A percentile compares a stretch with the other conserved stretches of the same genome.
Conservation (phyloP, 1,284 basidiomycete genomes). For the Kalmanozyma brasiliensis region DNA sequence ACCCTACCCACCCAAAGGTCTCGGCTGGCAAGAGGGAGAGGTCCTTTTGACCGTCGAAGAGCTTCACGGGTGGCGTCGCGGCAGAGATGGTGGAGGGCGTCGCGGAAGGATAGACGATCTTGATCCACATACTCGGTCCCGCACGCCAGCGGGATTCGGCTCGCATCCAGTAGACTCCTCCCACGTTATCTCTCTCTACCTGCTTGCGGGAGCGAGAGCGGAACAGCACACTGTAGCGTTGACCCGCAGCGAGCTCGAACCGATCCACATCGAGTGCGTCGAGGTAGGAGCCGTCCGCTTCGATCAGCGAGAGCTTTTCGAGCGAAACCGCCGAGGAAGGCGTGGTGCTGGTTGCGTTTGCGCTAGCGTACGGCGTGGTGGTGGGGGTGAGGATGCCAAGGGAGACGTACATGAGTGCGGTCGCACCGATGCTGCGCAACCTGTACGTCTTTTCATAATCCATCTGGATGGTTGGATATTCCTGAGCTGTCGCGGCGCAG, state of each 20-base stretch:
- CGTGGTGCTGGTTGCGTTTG: background rate
- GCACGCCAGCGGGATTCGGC: slow-evolving; percentile 45
- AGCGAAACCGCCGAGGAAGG: background rate
- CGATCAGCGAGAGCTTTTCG: slow-evolving; percentile 49
- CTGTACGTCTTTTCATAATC: slow-evolving; percentile 50
- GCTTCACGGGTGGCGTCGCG: background rate
- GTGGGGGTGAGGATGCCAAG: slow-evolving; percentile 24
- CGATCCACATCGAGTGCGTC: slow-evolving; percentile 19
- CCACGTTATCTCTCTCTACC: slow-evolving; percentile 30
- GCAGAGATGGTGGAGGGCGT: background rate
- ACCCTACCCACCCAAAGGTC: slow-evolving; percentile 45
- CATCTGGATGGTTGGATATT: slow-evolving; percentile 36
- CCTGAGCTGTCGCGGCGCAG: background rate
- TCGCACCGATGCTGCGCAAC: slow-evolving; percentile 42
- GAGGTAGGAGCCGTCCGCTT: slow-evolving; percentile 55
- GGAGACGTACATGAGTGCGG: slow-evolving; percentile 31
- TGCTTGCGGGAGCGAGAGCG: slow-evolving; percentile 13
- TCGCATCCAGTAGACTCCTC: slow-evolving; percentile 51
- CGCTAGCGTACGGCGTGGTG: slow-evolving; percentile 9
- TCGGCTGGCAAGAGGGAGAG: slow-evolving; percentile 22
- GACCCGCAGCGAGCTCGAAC: slow-evolving; percentile 52
- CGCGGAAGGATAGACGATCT: slow-evolving; percentile 21
- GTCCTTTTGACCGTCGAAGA: slow-evolving; percentile 2
- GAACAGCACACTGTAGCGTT: slow-evolving; percentile 54
- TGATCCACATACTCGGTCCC: slow-evolving; percentile 39